phyloP scores from a whole-genome alignment of 495 filamentous ascomycete genomes.

The Penicillium ucsense region DNA sequence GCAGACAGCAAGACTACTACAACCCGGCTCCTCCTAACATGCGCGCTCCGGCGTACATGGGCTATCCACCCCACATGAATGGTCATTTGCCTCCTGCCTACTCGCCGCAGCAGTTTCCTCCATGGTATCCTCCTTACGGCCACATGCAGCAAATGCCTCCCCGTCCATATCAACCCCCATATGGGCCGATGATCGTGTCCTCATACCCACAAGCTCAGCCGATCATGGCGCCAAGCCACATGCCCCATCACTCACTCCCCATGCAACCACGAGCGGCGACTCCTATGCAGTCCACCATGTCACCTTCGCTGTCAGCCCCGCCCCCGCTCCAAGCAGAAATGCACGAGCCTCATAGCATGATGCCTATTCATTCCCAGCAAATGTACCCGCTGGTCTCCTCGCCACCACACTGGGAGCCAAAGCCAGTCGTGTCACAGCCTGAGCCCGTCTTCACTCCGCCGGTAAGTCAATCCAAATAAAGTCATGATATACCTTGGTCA shows the following conservation, averaged over 20 bases:
- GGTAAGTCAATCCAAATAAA: conserved; percentile 36
- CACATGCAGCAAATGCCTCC: conserved; percentile 41
- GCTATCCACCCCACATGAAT: conserved; percentile 37
- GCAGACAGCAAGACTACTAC: conserved; percentile 44
- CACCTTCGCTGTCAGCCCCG: conserved; percentile 22
- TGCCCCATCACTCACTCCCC: conserved; percentile 25
- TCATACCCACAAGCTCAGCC: conserved; percentile 40
- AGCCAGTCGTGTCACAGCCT: conserved; percentile 8
- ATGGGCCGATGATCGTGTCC: conserved; percentile 41
- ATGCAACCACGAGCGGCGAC: conserved; percentile 34
- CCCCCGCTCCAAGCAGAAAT: conserved; percentile 21
- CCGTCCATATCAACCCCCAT: conserved; percentile 29
- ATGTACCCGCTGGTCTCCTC: conserved; percentile 24
- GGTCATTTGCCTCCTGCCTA: conserved; percentile 35
- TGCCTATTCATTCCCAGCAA: conserved; percentile 17
- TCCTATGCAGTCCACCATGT: conserved; percentile 34
- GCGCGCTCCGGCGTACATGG: conserved; percentile 38
- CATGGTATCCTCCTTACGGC: conserved; percentile 38
- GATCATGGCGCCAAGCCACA: conserved; percentile 30
- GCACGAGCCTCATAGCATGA: conserved; percentile 19
- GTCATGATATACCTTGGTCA: neutral
- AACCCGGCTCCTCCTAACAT: conserved; percentile 35
- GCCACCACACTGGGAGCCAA: conserved; percentile 20
- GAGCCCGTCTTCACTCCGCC: conserved; percentile 49
- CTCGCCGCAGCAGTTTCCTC: conserved; percentile 34